A percentile compares a stretch with the other conserved stretches of the same genome.
These are phyloP conservation scores for Quercus rubra DNA, from an alignment of 306 rosid species.

Conservation along the genomic window DNA sequence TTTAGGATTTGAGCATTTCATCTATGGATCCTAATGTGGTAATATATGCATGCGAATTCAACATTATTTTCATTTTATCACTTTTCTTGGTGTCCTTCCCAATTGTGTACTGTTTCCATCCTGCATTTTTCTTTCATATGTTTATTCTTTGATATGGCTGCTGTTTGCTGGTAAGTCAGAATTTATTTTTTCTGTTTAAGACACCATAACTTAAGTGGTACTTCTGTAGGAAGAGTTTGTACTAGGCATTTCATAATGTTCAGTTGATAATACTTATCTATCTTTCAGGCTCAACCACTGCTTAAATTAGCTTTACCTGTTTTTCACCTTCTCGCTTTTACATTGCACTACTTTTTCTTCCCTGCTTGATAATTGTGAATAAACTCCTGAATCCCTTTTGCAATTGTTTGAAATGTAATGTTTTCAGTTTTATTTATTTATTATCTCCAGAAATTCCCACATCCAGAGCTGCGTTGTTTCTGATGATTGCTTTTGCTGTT, in stretches of 20 bases:
- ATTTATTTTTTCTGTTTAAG: neutral
- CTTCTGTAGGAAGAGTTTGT: neutral
- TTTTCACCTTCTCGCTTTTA: neutral
- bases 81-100: neutral
- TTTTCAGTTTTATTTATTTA: slow-evolving; percentile 17
- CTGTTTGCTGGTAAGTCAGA: neutral
- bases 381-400: neutral
- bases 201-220: neutral
- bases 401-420: slow-evolving; percentile 4
- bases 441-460: slow-evolving; percentile 55
- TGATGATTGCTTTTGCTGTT: slow-evolving; percentile 76
- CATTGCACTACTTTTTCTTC: neutral
- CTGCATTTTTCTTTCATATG: neutral
- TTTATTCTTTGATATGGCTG: neutral
- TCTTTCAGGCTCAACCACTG: neutral
- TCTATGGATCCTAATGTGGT: neutral
- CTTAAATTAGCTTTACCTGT: neutral
- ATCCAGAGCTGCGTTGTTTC: slow-evolving; percentile 35
- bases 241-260: neutral
- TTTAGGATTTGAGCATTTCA: neutral
- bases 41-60: neutral
- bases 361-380: neutral
- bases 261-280: neutral
- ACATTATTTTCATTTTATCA: too few relatives aligned
- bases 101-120: neutral